A percentile compares a stretch with the other conserved stretches of the same genome.
Evolutionary conservation across 2,329 filamentous ascomycete genomes (phyloP).

Genomic region (Hypoxylon sp.): DNA sequence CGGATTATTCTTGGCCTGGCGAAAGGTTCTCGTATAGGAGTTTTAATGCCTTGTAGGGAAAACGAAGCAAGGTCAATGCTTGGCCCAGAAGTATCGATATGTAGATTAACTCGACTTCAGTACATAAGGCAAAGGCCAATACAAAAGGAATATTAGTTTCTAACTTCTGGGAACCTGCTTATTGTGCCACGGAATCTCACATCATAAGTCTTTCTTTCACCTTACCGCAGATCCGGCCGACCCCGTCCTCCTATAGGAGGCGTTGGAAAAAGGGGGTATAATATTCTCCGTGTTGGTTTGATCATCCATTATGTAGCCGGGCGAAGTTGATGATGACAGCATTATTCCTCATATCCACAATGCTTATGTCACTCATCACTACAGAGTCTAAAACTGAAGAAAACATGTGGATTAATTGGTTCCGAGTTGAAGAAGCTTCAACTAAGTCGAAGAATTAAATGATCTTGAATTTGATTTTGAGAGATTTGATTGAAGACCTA

Average conservation of each 20-base stretch:
- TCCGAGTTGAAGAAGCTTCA: not conserved
- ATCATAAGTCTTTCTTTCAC: not conserved
- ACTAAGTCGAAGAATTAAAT: too few relatives aligned
- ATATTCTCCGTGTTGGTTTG: not conserved
- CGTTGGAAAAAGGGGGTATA: not conserved
- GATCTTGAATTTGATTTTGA: not conserved
- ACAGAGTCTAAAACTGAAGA: not conserved
- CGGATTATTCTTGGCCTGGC: constrained; percentile 31
- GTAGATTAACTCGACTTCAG: constrained; percentile 34
- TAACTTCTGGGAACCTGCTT: constrained; percentile 11
- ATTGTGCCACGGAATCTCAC: not conserved
- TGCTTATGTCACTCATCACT: not conserved
- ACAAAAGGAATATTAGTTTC: constrained; percentile 21
- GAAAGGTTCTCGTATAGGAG: constrained; percentile 4
- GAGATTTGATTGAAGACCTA: not conserved
- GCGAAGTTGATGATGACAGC: not conserved
- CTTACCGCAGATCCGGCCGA: not conserved
- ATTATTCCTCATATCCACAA: not conserved
- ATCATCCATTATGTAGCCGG: not conserved
- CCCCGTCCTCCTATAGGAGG: too few relatives aligned
- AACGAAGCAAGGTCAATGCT: constrained; percentile 3
- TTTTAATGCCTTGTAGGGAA: constrained; percentile 21
- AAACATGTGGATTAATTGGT: not conserved
- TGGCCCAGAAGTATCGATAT: constrained; percentile 20
- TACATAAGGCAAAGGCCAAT: constrained; percentile 30